Base-by-base conservation (phyloP, 108 stramenopile species). In the Cyclotella choctawhatcheeana region DNA sequence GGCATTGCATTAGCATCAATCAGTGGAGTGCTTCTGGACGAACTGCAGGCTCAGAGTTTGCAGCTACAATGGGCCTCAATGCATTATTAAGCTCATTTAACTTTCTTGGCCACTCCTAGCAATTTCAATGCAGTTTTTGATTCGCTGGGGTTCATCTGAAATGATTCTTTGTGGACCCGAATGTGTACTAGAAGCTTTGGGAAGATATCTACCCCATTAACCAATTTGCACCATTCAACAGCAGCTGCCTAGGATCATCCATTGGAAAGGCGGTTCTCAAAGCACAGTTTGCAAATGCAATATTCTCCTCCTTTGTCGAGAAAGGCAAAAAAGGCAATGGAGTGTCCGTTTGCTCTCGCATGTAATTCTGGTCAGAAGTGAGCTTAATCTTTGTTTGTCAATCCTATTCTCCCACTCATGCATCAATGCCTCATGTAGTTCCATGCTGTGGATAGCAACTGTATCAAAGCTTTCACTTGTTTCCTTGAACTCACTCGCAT, bases 401-500 rank as follows among this genome's bases (percentile, higher is more conserved):
- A 10, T 48, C 47, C 29, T 0, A 12, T 45, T 16, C 0, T 64
- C 27, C 37, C 52, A 63, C 14, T 18, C 13, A 16, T 53, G 22
- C 5, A 16, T 32, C 43, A 73, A 27, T 27, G 62, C 62, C 27
- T 54, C 62, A 31, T 54, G 43, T 2, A 73, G 40, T 44, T 24
- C 3, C 18, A 44, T 6, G 12, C 35, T n/a, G 13, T 73, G 62
- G 3, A 73, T 24, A n/a, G 63, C 62, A 1, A 55, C 30, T 16
- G 72, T 73, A 30, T 64, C 72, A 45, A 73, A 73, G 43, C 59
- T 62, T 30, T 79, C 78, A 27, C 53, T 25, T 2, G 78, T 74
- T 21, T 20, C 21, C 35, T 47, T 64, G 33, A 58, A 79, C 16
- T 74, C 67, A 35, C 79, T 80, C 2, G 79, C 67, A 69, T 74